Evolutionary conservation across 768 basidiomycete species (phyloP), one percentile per base, ranked within the genome.

Genomic region (Leccinum subgranulosum): DNA sequence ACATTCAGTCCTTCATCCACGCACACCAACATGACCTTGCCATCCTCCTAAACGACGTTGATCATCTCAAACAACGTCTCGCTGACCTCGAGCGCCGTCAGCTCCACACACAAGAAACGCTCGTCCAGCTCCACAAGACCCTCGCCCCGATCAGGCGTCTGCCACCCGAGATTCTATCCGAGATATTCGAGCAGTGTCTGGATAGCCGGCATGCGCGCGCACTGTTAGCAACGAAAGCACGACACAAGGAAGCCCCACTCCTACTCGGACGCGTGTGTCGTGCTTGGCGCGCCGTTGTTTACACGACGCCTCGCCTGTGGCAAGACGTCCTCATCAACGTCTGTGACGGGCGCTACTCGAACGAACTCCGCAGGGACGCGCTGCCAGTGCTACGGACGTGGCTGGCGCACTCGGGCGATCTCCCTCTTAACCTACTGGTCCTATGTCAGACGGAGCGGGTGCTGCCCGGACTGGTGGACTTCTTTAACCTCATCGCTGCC

Each of bases 191-290:
- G 55, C 54, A 41, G 17, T 71, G 69, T 49, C 55, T 71, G 12
- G 53, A 61, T 10, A 12, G 3, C 6, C 17, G 34, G 5, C 6
- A 34, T 3, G 15, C 53, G 1, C 19, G 21, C 19, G 19, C 27
- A 27, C 6, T 49, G 11, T 56, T 60, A 41, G 25, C 57, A 3
- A 34, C 19, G 28, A 33, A 41, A 0, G 21, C 52, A 17, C 54
- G 62, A 34, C 14, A 11, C 54, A 56, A 21, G 41, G 58, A 55
- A 9, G 66, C 67, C 0, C 73, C 71, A 1, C n/a, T 74, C 29
- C 33, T 71, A 2, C 67, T 74, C 6, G 68, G 66, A 4, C 68
- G 68, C 0, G 66, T 74, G 19, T 73, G 72, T 46, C 64, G 65
- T 50, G 21, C 59, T 0, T 74, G 73, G 71, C 65, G 71, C 8